Conservation (phyloP, 2,329 filamentous ascomycete genomes). For the Xylariaceae sp. region DNA sequence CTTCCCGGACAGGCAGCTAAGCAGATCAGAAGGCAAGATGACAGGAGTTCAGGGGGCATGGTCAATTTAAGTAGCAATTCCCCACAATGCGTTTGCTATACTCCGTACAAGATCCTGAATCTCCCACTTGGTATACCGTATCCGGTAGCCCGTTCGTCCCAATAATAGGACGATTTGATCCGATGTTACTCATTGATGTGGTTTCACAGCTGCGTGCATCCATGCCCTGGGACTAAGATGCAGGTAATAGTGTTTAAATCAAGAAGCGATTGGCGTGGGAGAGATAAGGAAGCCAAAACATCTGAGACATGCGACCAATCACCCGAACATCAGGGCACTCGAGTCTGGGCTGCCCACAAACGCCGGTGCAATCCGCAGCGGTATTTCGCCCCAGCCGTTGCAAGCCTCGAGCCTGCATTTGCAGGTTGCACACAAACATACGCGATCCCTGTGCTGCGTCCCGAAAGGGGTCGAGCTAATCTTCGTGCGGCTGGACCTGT, state of each 20-base stretch:
- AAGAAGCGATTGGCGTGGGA: neutral
- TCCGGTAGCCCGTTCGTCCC: neutral
- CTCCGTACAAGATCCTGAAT: neutral
- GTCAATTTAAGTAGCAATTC: too few relatives aligned
- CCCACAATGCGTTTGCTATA: neutral
- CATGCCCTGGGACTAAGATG: too few relatives aligned
- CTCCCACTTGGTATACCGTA: slow-evolving; percentile 6
- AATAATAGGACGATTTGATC: neutral
- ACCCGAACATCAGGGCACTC: neutral
- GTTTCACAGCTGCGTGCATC: too few relatives aligned
- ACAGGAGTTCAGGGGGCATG: too few relatives aligned
- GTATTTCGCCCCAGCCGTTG: slow-evolving; percentile 5
- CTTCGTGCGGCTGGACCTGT: slow-evolving; percentile 22
- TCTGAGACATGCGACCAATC: slow-evolving; percentile 13
- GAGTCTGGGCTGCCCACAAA: too few relatives aligned
- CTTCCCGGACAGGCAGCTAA: too few relatives aligned
- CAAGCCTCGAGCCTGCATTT: slow-evolving; percentile 7
- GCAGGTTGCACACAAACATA: slow-evolving; percentile 12
- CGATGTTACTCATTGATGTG: too few relatives aligned
- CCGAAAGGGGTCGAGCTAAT: slow-evolving; percentile 13
- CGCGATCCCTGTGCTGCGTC: slow-evolving; percentile 13
- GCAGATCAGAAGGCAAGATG: neutral
- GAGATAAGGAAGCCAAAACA: slow-evolving; percentile 15
- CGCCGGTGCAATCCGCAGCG: neutral
- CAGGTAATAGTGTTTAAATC: too few relatives aligned